Conservation (phyloP, 1,284 basidiomycete species). For the Sanghuangporus baumii region DNA sequence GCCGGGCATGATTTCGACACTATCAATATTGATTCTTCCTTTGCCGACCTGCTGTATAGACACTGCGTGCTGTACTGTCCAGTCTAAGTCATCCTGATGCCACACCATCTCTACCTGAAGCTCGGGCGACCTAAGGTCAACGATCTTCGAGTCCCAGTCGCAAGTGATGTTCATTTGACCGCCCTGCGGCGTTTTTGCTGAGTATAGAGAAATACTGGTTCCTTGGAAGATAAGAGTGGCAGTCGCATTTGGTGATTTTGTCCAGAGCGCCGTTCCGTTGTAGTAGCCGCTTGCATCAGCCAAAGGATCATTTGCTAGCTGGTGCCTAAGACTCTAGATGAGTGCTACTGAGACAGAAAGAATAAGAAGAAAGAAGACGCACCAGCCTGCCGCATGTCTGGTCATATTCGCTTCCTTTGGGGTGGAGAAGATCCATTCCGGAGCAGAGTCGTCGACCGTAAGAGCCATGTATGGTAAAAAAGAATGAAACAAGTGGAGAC, state of each 20-base stretch:
- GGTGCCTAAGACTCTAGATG: neutral
- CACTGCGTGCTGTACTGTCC: conserved; percentile 7
- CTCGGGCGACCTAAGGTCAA: neutral
- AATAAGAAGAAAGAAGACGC: neutral
- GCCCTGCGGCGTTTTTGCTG: conserved; percentile 1
- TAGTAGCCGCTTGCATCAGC: neutral
- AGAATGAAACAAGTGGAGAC: neutral
- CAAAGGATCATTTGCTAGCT: neutral
- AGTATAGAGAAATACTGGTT: conserved; percentile 4
- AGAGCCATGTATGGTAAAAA: conserved; percentile 4
- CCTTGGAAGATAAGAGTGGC: conserved; percentile 13
- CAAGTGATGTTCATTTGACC: conserved; percentile 7
- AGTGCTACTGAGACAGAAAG: neutral
- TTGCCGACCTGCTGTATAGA: conserved; percentile 3
- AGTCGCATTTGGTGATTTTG: conserved; percentile 2
- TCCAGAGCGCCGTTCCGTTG: conserved; percentile 5
- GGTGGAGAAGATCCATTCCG: conserved; percentile 9
- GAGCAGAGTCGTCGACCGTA: conserved; percentile 1
- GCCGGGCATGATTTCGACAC: conserved; percentile 9
- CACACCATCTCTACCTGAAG: neutral
- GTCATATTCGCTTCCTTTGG: neutral
- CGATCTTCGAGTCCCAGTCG: neutral
- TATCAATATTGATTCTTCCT: conserved; percentile 9
- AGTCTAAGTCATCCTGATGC: neutral
- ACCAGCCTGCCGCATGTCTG: conserved; percentile 6